Evolutionary conservation across 2,329 filamentous ascomycete genomes (phyloP).

Genomic region (Teratosphaeria pseudoeucalypti): DNA sequence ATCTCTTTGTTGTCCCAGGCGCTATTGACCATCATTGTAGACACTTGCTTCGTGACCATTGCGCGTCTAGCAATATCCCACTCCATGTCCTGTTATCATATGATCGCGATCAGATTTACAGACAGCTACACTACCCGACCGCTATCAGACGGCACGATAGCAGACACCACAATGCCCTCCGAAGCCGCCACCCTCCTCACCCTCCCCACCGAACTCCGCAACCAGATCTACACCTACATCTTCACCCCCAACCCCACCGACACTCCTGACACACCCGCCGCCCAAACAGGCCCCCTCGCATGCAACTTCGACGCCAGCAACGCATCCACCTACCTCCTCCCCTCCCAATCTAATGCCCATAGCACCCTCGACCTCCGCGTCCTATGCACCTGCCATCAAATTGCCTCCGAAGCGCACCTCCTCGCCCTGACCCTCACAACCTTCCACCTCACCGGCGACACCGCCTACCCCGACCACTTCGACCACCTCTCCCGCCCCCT

Average conservation of each 20-base stretch:
- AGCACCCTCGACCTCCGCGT: slow-evolving; percentile 4
- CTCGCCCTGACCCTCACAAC: slow-evolving; percentile 21
- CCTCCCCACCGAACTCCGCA: slow-evolving; percentile 21
- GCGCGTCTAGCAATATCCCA: background rate
- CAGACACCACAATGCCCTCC: background rate
- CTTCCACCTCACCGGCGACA: slow-evolving; percentile 19
- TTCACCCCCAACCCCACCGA: slow-evolving; percentile 9
- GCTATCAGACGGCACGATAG: background rate
- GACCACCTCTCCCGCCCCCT: slow-evolving; percentile 12
- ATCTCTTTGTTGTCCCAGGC: background rate
- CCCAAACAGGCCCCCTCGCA: slow-evolving; percentile 1
- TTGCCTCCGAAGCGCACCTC: slow-evolving; percentile 17
- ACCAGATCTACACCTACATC: slow-evolving; percentile 19
- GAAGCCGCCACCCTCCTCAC: slow-evolving; percentile 14
- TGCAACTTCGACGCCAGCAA: slow-evolving; percentile 6
- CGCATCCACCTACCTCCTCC: slow-evolving; percentile 1
- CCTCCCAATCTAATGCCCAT: slow-evolving; percentile 2
- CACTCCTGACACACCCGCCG: background rate
- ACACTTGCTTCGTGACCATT: background rate
- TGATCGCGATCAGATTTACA: background rate
- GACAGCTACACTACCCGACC: background rate
- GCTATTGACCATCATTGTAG: background rate
- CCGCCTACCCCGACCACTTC: slow-evolving; percentile 20
- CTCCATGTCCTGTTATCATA: background rate
- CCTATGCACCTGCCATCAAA: background rate